Conservation (phyloP, 331 rosid genomes). For the Acacia pycnantha region DNA sequence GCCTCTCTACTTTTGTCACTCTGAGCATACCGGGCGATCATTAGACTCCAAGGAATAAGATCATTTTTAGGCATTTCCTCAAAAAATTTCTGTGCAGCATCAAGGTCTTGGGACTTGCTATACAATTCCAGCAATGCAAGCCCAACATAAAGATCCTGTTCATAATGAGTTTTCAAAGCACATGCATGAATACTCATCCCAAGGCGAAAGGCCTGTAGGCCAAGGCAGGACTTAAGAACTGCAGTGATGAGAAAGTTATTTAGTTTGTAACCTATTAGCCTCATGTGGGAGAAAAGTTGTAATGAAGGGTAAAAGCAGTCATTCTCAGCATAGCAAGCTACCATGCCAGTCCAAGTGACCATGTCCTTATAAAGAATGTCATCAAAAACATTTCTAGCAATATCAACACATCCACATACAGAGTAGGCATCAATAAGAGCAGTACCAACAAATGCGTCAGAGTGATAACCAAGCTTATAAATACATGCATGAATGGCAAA, state of each 20-base stretch:
- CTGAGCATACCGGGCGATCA: background rate
- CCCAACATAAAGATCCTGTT: background rate
- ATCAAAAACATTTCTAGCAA: background rate
- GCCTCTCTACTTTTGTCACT: background rate
- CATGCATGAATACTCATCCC: background rate
- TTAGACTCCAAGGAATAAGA: background rate
- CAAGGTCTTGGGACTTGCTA: background rate
- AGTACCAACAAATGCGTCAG: background rate
- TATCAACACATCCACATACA: background rate
- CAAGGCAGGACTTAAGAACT: background rate
- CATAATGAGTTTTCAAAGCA: background rate
- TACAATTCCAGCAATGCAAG: background rate
- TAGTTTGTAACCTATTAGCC: background rate
- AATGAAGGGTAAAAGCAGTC: background rate
- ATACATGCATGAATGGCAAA: background rate
- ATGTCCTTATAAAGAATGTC: background rate
- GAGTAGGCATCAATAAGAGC: slow-evolving; percentile 2
- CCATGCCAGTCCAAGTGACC: slow-evolving; percentile 3
- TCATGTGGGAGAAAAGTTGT: background rate
- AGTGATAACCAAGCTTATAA: background rate
- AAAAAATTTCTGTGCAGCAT: background rate
- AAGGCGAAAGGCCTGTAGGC: background rate
- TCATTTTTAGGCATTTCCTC: background rate
- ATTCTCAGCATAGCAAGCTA: background rate
- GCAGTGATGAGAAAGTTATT: background rate